Evolutionary conservation across 1,139 yeast genomes (phyloP).

Genomic region (Yamadazyma songkhlaensis): DNA sequence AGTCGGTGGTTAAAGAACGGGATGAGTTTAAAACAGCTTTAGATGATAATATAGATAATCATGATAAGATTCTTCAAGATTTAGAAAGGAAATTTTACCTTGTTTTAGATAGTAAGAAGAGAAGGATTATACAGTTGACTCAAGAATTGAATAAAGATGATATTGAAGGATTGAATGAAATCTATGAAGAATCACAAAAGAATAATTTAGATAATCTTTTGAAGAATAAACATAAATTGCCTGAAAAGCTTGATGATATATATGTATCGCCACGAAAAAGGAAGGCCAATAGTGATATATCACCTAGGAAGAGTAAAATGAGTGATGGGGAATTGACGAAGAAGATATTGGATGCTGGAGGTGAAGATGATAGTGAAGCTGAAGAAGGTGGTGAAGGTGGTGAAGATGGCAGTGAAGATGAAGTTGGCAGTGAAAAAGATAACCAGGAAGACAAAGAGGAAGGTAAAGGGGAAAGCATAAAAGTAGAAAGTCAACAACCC

Average conservation of each 20-base stretch:
- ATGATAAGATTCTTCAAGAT: conserved; percentile 27
- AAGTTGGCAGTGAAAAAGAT: conserved; percentile 3
- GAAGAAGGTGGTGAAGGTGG: conserved; percentile 7
- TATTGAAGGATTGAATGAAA: conserved; percentile 23
- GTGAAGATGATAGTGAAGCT: conserved; percentile 3
- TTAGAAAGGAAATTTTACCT: conserved; percentile 36
- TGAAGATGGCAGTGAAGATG: conserved; percentile 3
- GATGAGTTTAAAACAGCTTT: conserved; percentile 9
- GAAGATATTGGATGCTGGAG: conserved; percentile 2
- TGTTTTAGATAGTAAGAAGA: conserved; percentile 35
- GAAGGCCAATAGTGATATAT: neutral
- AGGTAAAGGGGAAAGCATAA: conserved; percentile 6
- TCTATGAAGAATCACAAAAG: conserved; percentile 17
- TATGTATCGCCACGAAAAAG: conserved; percentile 10
- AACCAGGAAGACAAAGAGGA: conserved; percentile 2
- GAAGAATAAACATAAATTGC: conserved; percentile 18
- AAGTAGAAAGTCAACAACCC: neutral
- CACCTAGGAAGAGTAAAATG: neutral
- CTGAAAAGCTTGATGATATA: conserved; percentile 18
- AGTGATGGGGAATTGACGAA: conserved; percentile 6
- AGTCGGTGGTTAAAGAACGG: conserved; percentile 6
- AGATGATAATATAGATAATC: conserved; percentile 16
- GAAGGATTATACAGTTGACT: conserved; percentile 30
- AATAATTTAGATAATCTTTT: conserved; percentile 17
- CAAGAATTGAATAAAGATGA: conserved; percentile 1